A percentile compares a stretch with the other conserved stretches of the same genome.
These are phyloP conservation scores for Alternaria angustiovoidea DNA, from an alignment of 2,329 filamentous ascomycete species.

Conservation along the genomic window DNA sequence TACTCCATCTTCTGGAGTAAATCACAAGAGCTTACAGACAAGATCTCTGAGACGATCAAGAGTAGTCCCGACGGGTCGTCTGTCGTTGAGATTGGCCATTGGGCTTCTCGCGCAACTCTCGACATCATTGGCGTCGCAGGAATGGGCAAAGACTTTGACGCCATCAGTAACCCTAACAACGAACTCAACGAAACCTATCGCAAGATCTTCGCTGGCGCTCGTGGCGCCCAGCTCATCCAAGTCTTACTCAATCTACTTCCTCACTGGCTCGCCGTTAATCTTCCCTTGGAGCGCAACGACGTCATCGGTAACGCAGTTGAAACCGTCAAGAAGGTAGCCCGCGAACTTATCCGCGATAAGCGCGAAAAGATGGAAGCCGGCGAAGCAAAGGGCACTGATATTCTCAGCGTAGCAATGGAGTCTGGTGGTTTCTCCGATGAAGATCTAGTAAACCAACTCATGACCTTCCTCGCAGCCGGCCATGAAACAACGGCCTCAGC, in stretches of 20 bases:
- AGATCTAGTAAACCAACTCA: slow-evolving; percentile 84
- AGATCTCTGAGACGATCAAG: slow-evolving; percentile 43
- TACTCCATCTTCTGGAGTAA: slow-evolving; percentile 61
- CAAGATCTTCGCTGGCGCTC: slow-evolving; percentile 58
- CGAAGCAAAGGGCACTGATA: slow-evolving; percentile 67
- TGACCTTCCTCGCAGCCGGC: slow-evolving; percentile 83
- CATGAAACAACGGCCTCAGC: slow-evolving; percentile 66
- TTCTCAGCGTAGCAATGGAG: slow-evolving; percentile 80
- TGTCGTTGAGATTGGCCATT: slow-evolving; percentile 56
- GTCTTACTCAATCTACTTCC: slow-evolving; percentile 71
- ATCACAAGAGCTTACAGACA: slow-evolving; percentile 52
- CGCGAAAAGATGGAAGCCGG: slow-evolving; percentile 62
- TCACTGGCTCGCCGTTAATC: slow-evolving; percentile 63
- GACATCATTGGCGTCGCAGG: slow-evolving; percentile 67
- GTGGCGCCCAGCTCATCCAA: slow-evolving; percentile 63
- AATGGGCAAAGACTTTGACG: slow-evolving; percentile 65
- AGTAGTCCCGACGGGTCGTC: slow-evolving; percentile 35
- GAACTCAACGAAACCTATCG: slow-evolving; percentile 63
- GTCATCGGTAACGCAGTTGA: slow-evolving; percentile 47
- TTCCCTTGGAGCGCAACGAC: slow-evolving; percentile 76
- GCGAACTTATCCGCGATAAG: slow-evolving; percentile 75
- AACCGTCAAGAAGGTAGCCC: slow-evolving; percentile 66
- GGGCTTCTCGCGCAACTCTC: slow-evolving; percentile 62
- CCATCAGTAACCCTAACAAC: slow-evolving; percentile 60
- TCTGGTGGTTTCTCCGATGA: slow-evolving; percentile 80